phyloP scores from a whole-genome alignment of 2,329 filamentous ascomycete species.

The Onygenales sp. region DNA sequence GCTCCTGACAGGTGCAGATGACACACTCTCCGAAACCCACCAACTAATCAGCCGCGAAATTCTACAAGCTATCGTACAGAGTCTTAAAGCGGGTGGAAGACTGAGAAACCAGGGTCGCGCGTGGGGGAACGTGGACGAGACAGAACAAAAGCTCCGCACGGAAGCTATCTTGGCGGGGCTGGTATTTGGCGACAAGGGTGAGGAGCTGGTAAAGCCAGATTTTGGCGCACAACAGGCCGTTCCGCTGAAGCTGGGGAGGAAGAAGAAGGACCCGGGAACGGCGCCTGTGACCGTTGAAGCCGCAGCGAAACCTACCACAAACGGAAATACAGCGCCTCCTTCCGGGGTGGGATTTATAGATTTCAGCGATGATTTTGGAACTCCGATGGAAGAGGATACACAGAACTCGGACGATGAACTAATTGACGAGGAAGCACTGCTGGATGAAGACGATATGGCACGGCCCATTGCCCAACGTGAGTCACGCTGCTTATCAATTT shows the following conservation, averaged over 20 bases:
- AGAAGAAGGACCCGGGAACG: conserved; percentile 34
- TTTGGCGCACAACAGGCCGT: conserved; percentile 48
- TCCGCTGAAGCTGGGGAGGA: conserved; percentile 55
- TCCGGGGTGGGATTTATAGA: conserved; percentile 60
- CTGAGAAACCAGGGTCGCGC: conserved; percentile 34
- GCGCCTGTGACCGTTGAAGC: conserved; percentile 12
- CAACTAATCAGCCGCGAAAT: conserved; percentile 58
- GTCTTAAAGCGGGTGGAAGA: conserved; percentile 60
- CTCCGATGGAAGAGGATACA: conserved; percentile 41
- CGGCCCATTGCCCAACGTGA: conserved; percentile 70
- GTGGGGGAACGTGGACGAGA: neutral
- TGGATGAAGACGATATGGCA: conserved; percentile 76
- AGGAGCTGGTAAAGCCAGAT: conserved; percentile 62
- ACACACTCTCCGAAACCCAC: conserved; percentile 37
- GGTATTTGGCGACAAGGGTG: conserved; percentile 47
- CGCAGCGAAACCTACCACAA: conserved; percentile 22
- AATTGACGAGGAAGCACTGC: conserved; percentile 80
- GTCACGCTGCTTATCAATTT: conserved; percentile 26
- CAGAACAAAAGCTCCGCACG: conserved; percentile 27
- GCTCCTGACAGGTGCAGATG: conserved; percentile 70
- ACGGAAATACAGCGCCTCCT: conserved; percentile 28
- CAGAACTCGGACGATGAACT: conserved; percentile 66
- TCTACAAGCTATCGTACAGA: conserved; percentile 57
- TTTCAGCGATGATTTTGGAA: conserved; percentile 54
- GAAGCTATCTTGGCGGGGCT: conserved; percentile 81